Percentiles rank a stretch among this genome's conserved stretches.
Conservation (phyloP, 177 flowering plant species). For the Telopea speciosissima region DNA sequence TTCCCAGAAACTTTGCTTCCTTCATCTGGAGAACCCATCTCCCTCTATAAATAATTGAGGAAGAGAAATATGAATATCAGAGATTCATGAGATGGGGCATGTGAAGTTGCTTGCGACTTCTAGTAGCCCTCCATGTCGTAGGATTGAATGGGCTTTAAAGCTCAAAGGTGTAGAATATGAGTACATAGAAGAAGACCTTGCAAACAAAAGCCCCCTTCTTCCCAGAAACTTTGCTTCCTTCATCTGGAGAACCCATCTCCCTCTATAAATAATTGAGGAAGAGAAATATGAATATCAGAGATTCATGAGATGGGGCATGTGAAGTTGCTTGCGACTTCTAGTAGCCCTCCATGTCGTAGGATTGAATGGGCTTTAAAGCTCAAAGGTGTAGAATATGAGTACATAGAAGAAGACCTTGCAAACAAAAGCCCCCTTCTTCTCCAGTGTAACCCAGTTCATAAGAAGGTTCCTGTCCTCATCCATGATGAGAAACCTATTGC, state of each 20-base stretch:
- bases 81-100: background rate
- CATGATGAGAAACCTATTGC: slow-evolving; percentile 3
- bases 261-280: background rate
- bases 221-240: too few species aligned
- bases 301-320: slow-evolving; percentile 2
- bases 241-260: background rate
- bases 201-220: slow-evolving; percentile 2
- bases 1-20: too few species aligned
- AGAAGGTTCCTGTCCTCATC: slow-evolving; percentile 7
- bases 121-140: background rate
- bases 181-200: slow-evolving; percentile 2
- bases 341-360: slow-evolving; percentile 2
- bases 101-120: slow-evolving; percentile 8
- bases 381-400: slow-evolving; percentile 5
- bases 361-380: slow-evolving; percentile 14
- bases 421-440: slow-evolving; percentile 10
- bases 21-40: background rate
- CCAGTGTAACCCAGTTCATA: slow-evolving; percentile 7
- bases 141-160: slow-evolving; percentile 14
- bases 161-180: slow-evolving; percentile 7
- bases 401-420: background rate
- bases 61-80: background rate
- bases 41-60: background rate
- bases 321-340: slow-evolving; percentile 5
- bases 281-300: background rate